Evolutionary conservation across 164 flowering plant species (phyloP).

Genomic region (Magnolia sinica): DNA sequence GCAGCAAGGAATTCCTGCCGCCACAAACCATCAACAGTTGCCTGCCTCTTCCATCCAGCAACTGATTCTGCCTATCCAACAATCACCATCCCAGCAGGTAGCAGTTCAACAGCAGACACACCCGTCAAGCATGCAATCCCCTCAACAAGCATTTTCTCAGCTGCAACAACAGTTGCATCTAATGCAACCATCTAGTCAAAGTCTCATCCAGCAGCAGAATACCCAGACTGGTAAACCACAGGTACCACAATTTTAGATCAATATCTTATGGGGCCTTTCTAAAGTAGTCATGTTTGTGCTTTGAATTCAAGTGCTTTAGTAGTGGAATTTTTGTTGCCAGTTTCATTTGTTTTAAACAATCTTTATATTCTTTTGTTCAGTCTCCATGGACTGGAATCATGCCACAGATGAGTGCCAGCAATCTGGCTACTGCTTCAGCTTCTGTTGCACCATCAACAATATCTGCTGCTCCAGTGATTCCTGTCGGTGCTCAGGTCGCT

Average conservation of each 20-base stretch:
- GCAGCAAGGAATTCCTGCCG: conserved; percentile 28
- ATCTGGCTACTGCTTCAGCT: conserved; percentile 34
- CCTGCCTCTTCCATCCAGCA: conserved; percentile 37
- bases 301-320: not conserved
- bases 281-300: too few relatives aligned
- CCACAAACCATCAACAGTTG: conserved; percentile 38
- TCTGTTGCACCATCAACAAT: conserved; percentile 42
- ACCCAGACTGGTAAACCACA: conserved; percentile 54
- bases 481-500: conserved; percentile 25
- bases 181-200: conserved; percentile 56
- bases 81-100: conserved; percentile 70
- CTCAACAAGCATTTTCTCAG: conserved; percentile 89
- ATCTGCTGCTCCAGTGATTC: conserved; percentile 30
- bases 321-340: not conserved
- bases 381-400: conserved; percentile 51
- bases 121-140: conserved; percentile 84
- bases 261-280: not conserved
- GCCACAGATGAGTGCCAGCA: conserved; percentile 41
- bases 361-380: conserved; percentile 22
- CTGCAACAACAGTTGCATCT: conserved; percentile 80
- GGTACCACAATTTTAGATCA: conserved; percentile 36
- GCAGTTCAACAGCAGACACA: conserved; percentile 75
- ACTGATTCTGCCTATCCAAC: conserved; percentile 45
- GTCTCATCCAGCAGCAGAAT: conserved; percentile 35
- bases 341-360: not conserved